Percentiles rank a stretch among this genome's conserved stretches.
phyloP scores from a whole-genome alignment of 768 basidiomycete genomes.

The Mycena filopes region DNA sequence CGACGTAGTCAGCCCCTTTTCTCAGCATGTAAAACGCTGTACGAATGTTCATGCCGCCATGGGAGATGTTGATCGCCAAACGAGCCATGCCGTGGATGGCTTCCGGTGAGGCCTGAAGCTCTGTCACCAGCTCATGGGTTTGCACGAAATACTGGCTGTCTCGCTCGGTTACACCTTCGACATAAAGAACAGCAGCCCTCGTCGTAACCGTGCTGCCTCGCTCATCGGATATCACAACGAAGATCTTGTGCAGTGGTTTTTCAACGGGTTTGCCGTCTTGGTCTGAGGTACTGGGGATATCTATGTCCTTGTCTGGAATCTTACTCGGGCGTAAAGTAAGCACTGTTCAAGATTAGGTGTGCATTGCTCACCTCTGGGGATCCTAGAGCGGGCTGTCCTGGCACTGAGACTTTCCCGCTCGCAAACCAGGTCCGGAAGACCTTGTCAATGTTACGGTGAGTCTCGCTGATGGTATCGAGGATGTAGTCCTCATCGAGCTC shows the following conservation, averaged over 20 bases:
- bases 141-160: too few species aligned
- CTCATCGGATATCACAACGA: not conserved
- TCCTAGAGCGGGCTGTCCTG: not conserved
- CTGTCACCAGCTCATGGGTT: too few species aligned
- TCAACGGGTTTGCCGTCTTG: not conserved
- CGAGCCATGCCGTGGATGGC: too few species aligned
- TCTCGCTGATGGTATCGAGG: not conserved
- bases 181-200: not conserved
- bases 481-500: not conserved
- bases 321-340: not conserved
- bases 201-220: not conserved
- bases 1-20: too few species aligned
- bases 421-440: not conserved
- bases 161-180: too few species aligned
- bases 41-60: too few species aligned
- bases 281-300: too few species aligned
- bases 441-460: not conserved
- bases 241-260: not conserved
- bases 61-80: too few species aligned
- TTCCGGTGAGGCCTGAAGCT: too few species aligned
- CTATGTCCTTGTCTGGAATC: too few species aligned
- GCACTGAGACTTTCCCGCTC: not conserved
- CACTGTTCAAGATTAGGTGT: not conserved
- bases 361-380: not conserved
- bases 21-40: too few species aligned